Base-by-base conservation (phyloP, 257 asterid genomes). In the Echium plantagineum region DNA sequence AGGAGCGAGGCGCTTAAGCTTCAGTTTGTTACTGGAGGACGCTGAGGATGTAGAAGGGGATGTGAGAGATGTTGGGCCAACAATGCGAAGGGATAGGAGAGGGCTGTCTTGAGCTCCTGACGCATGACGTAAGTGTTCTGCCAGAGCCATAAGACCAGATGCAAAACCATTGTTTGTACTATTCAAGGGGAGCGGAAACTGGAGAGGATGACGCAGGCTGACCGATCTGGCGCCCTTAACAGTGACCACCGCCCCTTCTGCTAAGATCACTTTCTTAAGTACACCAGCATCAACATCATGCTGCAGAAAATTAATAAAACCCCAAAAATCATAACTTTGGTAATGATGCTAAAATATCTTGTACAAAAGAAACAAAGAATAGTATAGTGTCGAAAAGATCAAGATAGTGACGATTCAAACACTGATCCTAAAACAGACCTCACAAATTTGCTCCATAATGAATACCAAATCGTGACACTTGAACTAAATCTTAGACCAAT, bases 171-270 rank as follows among this genome's bases (percentile, higher is more conserved):
- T 80, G 28, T 55, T 60, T 0, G 94, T 76, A 62, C 79, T 76
- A 55, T 91, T 91, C 7, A 93, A 72, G 21, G 98, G 97, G 48
- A 93, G 94, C 3, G 97, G 94, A 35, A 93, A 85, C 75, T 86
- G 89, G 30, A 93, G 58, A 12, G 98, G 90, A 55, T 86, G 94
- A 4, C 96, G 94, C 28, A 93, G 56, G 80, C 94, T 84, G 19
- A 93, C 97, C 22, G 97, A 93, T 71, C 95, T 75, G 51, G 98
- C 98, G 65, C 98, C 97, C 79, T 84, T 93, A 5, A 93, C 87
- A 0, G 97, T 93, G 70, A 93, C 96, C 30, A 86, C 94, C 2
- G 96, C 96, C 7, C 97, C 98, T 46, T 93, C 97, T 12, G 94
- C 94, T 72, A 93, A 63, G 48, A 89, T 78, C 52, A 91, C 97